Percentiles rank a stretch among this genome's conserved stretches.
Evolutionary conservation across 192 early-diverging fungal species (phyloP).

Genomic region (Mortierella alpina): DNA sequence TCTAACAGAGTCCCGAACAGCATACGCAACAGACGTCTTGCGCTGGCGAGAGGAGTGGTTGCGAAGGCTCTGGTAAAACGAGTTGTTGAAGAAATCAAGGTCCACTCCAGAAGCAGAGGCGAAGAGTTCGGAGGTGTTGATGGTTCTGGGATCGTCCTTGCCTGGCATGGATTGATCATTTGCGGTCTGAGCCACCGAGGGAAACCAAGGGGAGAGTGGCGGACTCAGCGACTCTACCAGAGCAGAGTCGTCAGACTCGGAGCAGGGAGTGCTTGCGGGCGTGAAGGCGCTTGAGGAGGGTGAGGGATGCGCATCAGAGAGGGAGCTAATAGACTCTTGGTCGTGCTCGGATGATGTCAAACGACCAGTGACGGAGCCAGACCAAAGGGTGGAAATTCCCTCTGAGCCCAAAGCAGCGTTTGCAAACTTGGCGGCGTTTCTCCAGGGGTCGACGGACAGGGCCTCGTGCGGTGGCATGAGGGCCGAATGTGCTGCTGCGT

Average conservation of each 20-base stretch:
- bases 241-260: conserved; percentile 26
- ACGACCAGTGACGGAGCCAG: no score
- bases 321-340: neutral
- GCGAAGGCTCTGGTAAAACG: conserved; percentile 17
- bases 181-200: neutral
- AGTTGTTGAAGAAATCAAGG: conserved; percentile 22
- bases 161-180: neutral
- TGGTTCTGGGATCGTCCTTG: no score
- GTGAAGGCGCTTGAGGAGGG: conserved; percentile 7
- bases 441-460: no score
- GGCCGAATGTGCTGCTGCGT: no score
- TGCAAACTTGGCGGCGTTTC: no score
- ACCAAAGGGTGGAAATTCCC: no score
- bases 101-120: neutral
- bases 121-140: neutral
- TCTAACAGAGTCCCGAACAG: neutral
- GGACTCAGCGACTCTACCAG: conserved; percentile 21
- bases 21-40: no score
- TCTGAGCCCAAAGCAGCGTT: no score
- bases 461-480: no score
- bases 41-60: neutral
- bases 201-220: conserved; percentile 33
- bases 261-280: conserved; percentile 12
- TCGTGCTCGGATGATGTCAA: no score
- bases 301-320: neutral